These are phyloP conservation scores for Fraxinus xanthoxyloides DNA, from an alignment of 305 asterid species.

Conservation along the genomic window DNA sequence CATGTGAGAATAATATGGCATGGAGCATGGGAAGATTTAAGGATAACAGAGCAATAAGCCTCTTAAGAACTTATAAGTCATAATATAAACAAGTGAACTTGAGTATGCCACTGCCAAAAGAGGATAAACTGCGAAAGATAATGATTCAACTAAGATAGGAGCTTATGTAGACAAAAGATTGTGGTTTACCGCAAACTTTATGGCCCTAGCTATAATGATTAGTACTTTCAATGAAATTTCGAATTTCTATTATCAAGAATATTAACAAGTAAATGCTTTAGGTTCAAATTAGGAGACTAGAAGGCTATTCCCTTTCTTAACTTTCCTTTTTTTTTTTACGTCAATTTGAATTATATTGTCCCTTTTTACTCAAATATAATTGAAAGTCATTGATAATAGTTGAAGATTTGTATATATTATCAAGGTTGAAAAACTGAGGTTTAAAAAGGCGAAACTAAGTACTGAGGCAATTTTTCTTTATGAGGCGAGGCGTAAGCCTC, in stretches of 20 bases:
- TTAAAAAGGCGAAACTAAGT: no score
- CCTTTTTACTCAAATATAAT: neutral
- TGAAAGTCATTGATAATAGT: neutral
- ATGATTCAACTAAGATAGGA: neutral
- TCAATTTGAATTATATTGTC: neutral
- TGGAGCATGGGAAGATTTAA: neutral
- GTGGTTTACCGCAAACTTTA: neutral
- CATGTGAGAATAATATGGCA: neutral
- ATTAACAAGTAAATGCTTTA: neutral
- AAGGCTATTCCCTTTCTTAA: neutral
- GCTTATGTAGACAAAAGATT: neutral
- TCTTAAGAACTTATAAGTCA: neutral
- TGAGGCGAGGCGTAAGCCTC: no score
- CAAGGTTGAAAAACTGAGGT: neutral
- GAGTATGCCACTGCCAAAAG: neutral
- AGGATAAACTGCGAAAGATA: neutral
- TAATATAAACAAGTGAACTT: neutral
- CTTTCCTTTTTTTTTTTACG: neutral
- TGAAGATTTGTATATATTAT: neutral
- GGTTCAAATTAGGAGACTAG: neutral
- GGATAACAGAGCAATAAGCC: neutral
- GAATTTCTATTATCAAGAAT: neutral
- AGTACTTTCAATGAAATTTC: neutral
- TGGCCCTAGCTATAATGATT: slow-evolving; percentile 3
- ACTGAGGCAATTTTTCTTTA: no score